Base-by-base conservation (phyloP, 2,329 filamentous ascomycete genomes). In the Chaetomiaceae sp. region DNA sequence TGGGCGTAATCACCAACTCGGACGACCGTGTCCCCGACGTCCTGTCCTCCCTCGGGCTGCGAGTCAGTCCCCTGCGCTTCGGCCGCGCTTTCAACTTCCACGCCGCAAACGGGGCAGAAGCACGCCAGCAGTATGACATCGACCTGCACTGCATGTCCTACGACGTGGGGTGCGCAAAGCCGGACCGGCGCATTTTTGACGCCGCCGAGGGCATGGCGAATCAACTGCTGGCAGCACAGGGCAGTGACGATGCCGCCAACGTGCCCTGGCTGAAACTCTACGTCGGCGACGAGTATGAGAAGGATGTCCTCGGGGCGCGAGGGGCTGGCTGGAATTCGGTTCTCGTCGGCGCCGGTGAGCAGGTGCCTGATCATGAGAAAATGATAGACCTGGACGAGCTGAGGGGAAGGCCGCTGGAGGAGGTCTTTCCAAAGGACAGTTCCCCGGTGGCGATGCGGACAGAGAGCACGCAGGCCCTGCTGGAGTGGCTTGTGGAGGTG, bases 61-160 rank as follows among this genome's bases (percentile, higher is more conserved):
- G 63, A 2, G 69, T 84, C 2, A 72, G 71, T 48, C 68, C 71
- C 0, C 37, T 68, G 31, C 66, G 69, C 9, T 66, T 66, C 34
- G 66, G 65, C 17, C 44, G 46, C 6, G 29, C 37, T 3, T 12
- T 31, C 8, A 7, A 33, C n/a, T 9, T 22, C n/a, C n/a, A n/a
- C n/a, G n/a, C 2, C 25, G 25, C 5, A 9, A 27, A 5, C 25
- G 25, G 25, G 25, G 20, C 33, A 6, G 49, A 3, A 11, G 8
- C 7, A 6, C 6, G 31, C 23, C 15, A 47, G 11, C 33, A 42
- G 9, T 64, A 60, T 46, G 70, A 67, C 58, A 68, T 85, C 39
- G 76, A 80, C 61, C 84, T 85, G 56, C 72, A 79, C 6, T 78
- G 80, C 55, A 75, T 84, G 64, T 85, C 82, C 17, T 87, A 86